These are phyloP conservation scores for Mimosa pudica DNA, from an alignment of 306 rosid species.

Conservation along the genomic window DNA sequence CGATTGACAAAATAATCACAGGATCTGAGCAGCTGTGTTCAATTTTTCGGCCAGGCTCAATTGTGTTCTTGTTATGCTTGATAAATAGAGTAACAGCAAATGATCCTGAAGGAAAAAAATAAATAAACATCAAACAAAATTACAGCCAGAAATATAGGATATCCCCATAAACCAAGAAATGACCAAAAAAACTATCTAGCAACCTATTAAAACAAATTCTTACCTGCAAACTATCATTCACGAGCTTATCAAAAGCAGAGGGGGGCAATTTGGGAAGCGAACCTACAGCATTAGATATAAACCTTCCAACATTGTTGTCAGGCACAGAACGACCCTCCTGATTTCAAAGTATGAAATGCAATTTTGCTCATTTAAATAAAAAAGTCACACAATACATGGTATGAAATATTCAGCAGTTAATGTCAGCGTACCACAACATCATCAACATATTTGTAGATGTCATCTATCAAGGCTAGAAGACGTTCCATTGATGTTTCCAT, in stretches of 20 bases:
- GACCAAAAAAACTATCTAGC: background rate
- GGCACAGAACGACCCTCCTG: conserved; percentile 68
- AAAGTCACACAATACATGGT: background rate
- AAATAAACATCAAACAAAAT: background rate
- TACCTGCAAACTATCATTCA: conserved; percentile 73
- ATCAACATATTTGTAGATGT: conserved; percentile 88
- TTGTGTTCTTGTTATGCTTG: conserved; percentile 76
- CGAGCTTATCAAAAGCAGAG: conserved; percentile 63
- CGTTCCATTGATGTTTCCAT: conserved; percentile 97
- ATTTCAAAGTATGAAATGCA: background rate
- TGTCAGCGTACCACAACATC: conserved; percentile 69
- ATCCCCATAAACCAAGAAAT: background rate
- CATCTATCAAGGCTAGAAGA: conserved; percentile 79
- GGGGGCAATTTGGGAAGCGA: conserved; percentile 65
- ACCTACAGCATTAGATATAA: conserved; percentile 52
- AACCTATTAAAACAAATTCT: background rate
- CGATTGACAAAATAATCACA: conserved; percentile 33
- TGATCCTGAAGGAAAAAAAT: conserved; percentile 49
- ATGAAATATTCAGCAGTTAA: conserved; percentile 1
- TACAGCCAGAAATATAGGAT: background rate
- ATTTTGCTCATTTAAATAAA: background rate
- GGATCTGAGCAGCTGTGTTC: conserved; percentile 78
- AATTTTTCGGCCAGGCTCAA: conserved; percentile 66
- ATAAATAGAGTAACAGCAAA: conserved; percentile 65
- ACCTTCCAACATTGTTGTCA: conserved; percentile 67